Evolutionary conservation across 2,329 filamentous ascomycete genomes (phyloP).

Genomic region (Fusarium burgessii): DNA sequence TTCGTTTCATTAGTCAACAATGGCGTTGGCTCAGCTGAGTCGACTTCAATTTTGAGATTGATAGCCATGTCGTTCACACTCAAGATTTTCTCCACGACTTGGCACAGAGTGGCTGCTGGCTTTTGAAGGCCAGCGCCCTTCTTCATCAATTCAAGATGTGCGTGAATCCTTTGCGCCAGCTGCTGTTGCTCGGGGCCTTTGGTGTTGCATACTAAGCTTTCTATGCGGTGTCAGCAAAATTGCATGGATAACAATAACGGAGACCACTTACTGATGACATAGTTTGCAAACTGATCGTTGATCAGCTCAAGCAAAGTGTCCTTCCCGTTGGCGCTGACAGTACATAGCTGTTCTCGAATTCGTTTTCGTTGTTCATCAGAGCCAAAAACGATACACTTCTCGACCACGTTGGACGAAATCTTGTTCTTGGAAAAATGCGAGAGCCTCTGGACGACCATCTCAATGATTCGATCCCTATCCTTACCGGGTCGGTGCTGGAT

Average conservation of each 20-base stretch:
- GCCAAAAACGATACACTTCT: constrained; percentile 85
- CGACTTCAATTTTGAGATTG: constrained; percentile 58
- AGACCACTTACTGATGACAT: constrained; percentile 86
- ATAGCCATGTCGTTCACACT: constrained; percentile 40
- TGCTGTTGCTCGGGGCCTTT: constrained; percentile 66
- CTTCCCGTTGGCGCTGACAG: constrained; percentile 71
- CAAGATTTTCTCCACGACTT: background rate
- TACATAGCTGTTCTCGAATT: constrained; percentile 74
- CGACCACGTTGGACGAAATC: constrained; percentile 96
- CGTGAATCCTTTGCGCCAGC: constrained; percentile 73
- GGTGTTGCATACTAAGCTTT: constrained; percentile 79
- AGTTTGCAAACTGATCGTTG: constrained; percentile 94
- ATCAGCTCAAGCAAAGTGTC: constrained; percentile 81
- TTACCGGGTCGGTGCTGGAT: constrained; percentile 80
- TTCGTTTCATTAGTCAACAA: constrained; percentile 76
- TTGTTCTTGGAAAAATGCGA: constrained; percentile 91
- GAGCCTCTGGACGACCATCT: constrained; percentile 77
- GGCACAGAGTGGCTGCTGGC: constrained; percentile 36
- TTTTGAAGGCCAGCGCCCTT: constrained; percentile 70
- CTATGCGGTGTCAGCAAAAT: constrained; percentile 58
- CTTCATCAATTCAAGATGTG: constrained; percentile 61
- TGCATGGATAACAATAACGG: background rate
- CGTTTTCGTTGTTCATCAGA: constrained; percentile 74
- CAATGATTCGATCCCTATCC: constrained; percentile 79
- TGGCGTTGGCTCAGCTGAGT: constrained; percentile 72